These are phyloP conservation scores for Curvularia lunata DNA, from an alignment of 2,329 filamentous ascomycete species.

Conservation along the genomic window DNA sequence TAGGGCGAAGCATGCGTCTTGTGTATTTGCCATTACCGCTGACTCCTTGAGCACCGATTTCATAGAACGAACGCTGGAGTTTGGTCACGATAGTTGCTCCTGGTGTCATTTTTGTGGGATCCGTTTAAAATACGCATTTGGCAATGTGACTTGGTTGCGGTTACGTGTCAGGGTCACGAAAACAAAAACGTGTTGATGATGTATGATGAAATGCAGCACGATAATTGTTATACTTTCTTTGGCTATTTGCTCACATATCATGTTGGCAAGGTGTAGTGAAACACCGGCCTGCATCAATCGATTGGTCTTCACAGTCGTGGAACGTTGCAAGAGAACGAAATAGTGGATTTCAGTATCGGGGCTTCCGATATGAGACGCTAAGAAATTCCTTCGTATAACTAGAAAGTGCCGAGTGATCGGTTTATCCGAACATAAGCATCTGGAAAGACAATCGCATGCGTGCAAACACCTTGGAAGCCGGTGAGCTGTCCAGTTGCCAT, in stretches of 20 bases:
- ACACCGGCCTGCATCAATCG: background rate
- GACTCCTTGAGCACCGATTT: background rate
- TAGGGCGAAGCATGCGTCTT: background rate
- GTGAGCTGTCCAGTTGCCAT: conserved; percentile 30
- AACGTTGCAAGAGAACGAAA: conserved; percentile 8
- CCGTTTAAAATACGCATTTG: conserved; percentile 6
- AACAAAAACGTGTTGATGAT: background rate
- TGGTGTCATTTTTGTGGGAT: conserved; percentile 16
- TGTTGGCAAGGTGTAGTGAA: background rate
- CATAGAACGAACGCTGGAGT: conserved; percentile 1
- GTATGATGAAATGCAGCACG: background rate
- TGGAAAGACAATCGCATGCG: background rate
- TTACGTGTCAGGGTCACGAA: conserved; percentile 2
- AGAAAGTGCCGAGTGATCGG: conserved; percentile 11
- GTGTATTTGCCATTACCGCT: background rate
- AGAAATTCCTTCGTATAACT: conserved; percentile 11
- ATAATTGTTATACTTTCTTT: background rate
- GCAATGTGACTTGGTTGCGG: background rate
- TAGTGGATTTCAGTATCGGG: conserved; percentile 6
- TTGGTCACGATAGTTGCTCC: conserved; percentile 3
- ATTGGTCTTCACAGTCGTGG: conserved; percentile 1
- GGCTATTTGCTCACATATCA: background rate
- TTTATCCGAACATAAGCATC: conserved; percentile 4
- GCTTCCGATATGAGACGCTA: background rate
- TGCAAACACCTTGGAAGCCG: conserved; percentile 4